Evolutionary conservation across 148 eudicot species (phyloP), one percentile per base, ranked within the genome.

Genomic region (Cornus florida): DNA sequence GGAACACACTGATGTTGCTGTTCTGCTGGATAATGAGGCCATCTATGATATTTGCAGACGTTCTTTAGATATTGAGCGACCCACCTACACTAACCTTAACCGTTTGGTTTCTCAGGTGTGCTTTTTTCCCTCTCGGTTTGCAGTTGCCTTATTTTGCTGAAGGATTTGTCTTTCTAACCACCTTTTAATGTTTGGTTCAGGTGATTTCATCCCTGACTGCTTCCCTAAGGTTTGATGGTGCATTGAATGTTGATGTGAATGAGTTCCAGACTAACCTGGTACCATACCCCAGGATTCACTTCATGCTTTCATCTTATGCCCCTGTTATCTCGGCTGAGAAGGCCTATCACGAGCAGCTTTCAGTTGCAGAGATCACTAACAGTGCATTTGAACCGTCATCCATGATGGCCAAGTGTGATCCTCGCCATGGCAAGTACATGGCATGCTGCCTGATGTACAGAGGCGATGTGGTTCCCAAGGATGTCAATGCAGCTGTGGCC

Each of bases 281-380:
- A n/a, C 82, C 82, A 24, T 79, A 79, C 32, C 82, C 82, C 17
- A 65, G 83, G 23, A 81, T 81, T 41, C 83, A 81, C 72, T 81
- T 81, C 76, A 81, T 81, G 83, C 83, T 81, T 71, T 81, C 83
- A n/a, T 81, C 83, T 33, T 81, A 81, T 41, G 83, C 83, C 57
- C 83, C 83, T 3, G 83, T 81, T 31, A 81, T 81, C 79, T 81
- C 83, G 10, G 83, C 83, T 20, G 83, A 81, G 71, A 81, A 81
- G 31, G 82, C 77, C 31, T 79, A 79, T 20, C 82, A 79, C 20
- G 82, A 79, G 64, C 77, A 79, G 53, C 82, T 79, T 19, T 79
- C 82, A 24, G 82, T 79, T 32, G 82, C 82, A 12, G 82, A 79
- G 72, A 79, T 79, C 66, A 79, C 82, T 71, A 79, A 73, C 82